Conservation (phyloP, 75 land plant species). For the Ceratopteris richardii region DNA sequence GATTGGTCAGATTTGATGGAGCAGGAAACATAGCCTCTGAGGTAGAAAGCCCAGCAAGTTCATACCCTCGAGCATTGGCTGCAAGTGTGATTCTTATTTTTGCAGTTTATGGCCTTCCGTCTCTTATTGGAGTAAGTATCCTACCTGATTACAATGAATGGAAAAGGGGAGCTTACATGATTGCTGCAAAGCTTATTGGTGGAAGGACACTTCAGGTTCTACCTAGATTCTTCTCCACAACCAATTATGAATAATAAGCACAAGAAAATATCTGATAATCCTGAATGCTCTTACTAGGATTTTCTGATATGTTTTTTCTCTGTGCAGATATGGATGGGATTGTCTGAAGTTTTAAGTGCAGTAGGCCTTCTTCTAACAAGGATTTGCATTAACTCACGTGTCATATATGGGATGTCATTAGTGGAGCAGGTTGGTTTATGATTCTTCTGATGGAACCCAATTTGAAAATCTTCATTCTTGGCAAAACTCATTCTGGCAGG, state of each 20-base stretch:
- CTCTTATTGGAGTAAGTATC: slow-evolving; percentile 23
- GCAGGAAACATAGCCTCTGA: slow-evolving; percentile 34
- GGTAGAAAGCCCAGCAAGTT: slow-evolving; percentile 19
- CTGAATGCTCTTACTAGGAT: no score
- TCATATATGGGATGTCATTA: slow-evolving; percentile 33
- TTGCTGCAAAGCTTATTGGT: slow-evolving; percentile 27
- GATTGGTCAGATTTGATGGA: slow-evolving; percentile 22
- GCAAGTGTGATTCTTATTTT: slow-evolving; percentile 8
- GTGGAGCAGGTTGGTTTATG: slow-evolving; percentile 24
- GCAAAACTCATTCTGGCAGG: slow-evolving; percentile 2
- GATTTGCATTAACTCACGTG: slow-evolving; percentile 25
- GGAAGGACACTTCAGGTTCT: slow-evolving; percentile 16
- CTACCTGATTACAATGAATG: slow-evolving; percentile 17
- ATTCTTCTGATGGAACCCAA: no score
- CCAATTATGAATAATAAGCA: no score
- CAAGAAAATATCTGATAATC: no score
- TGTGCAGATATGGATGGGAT: slow-evolving; percentile 27
- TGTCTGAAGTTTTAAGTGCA: slow-evolving; percentile 19
- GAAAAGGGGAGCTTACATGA: slow-evolving; percentile 19
- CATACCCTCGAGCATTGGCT: slow-evolving; percentile 20
- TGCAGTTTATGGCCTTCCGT: slow-evolving; percentile 12
- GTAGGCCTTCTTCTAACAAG: slow-evolving; percentile 23
- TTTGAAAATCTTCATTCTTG: slow-evolving; percentile 4
- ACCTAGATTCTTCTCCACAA: no score
- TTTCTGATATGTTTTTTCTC: no score